phyloP scores from a whole-genome alignment of 106 monocot genomes.

The Agapanthus africanus region DNA sequence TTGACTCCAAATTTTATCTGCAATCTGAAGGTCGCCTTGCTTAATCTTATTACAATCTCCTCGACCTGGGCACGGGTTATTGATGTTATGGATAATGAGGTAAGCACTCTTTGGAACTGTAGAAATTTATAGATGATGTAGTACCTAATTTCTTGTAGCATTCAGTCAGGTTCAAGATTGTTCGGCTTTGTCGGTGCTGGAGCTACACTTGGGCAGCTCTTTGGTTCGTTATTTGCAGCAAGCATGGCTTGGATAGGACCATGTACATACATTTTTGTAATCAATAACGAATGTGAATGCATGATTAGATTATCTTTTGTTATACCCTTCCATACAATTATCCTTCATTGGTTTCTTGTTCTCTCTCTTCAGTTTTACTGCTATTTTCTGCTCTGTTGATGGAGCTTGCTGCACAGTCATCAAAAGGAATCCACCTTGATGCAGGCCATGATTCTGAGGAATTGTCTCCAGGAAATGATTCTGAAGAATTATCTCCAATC shows the following conservation, averaged over 20 bases:
- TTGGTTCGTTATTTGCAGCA: conserved; percentile 92
- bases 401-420: conserved; percentile 88
- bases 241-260: conserved; percentile 96
- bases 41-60: conserved; percentile 91
- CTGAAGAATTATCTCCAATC: conserved; percentile 45
- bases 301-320: not conserved
- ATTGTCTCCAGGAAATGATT: conserved; percentile 31
- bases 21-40: conserved; percentile 76
- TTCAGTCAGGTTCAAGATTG: conserved; percentile 99
- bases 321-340: not conserved
- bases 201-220: conserved; percentile 91
- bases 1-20: not conserved
- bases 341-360: not conserved
- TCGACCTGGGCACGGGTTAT: conserved; percentile 98
- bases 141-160: conserved; percentile 20
- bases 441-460: conserved; percentile 29
- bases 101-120: conserved; percentile 13
- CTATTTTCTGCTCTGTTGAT: conserved; percentile 81
- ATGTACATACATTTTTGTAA: conserved; percentile 44
- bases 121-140: not conserved
- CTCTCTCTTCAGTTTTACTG: conserved; percentile 53
- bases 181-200: conserved; percentile 99
- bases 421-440: conserved; percentile 78
- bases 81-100: conserved; percentile 98
- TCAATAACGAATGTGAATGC: not conserved